These are phyloP conservation scores for Clavispora phyllophila DNA, from an alignment of 805 yeast species.

Conservation along the genomic window DNA sequence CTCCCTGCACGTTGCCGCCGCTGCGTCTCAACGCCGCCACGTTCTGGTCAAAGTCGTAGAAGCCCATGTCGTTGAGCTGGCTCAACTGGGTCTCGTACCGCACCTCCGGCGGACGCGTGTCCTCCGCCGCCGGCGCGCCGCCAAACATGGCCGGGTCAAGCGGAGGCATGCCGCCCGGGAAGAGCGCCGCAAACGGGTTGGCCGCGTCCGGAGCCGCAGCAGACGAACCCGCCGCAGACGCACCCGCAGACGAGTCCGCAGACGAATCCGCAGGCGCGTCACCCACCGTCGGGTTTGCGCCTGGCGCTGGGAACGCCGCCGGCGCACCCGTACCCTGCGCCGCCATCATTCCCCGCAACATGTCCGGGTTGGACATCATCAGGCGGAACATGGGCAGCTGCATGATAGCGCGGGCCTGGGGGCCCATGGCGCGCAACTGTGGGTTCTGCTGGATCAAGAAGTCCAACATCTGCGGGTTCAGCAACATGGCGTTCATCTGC, in stretches of 20 bases:
- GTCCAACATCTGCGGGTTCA: conserved; percentile 86
- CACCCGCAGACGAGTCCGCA: too few relatives aligned
- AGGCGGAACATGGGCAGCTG: conserved; percentile 80
- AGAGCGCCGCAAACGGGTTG: conserved; percentile 37
- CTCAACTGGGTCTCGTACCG: conserved; percentile 39
- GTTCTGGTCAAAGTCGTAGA: conserved; percentile 86
- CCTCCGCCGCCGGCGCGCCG: conserved; percentile 28
- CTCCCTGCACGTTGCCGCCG: conserved; percentile 97
- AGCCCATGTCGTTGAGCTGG: conserved; percentile 51
- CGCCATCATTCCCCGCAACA: conserved; percentile 76
- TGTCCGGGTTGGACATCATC: conserved; percentile 68
- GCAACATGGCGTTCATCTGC: conserved; percentile 73
- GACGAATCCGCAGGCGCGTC: conserved; percentile 3
- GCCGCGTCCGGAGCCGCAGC: conserved; percentile 13
- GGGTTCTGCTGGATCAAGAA: conserved; percentile 78
- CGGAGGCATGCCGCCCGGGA: conserved; percentile 30
- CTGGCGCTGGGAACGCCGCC: conserved; percentile 33
- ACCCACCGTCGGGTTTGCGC: conserved; percentile 30
- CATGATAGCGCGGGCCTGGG: conserved; percentile 79
- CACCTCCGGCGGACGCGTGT: conserved; percentile 43
- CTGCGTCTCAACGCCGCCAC: conserved; percentile 88
- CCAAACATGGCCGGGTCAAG: conserved; percentile 54
- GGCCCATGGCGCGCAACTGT: conserved; percentile 80
- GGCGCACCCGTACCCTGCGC: conserved; percentile 24
- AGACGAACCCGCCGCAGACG: too few relatives aligned